These are phyloP conservation scores for Phylloporus rhodoxanthus DNA, from an alignment of 768 basidiomycete genomes.

Conservation along the genomic window DNA sequence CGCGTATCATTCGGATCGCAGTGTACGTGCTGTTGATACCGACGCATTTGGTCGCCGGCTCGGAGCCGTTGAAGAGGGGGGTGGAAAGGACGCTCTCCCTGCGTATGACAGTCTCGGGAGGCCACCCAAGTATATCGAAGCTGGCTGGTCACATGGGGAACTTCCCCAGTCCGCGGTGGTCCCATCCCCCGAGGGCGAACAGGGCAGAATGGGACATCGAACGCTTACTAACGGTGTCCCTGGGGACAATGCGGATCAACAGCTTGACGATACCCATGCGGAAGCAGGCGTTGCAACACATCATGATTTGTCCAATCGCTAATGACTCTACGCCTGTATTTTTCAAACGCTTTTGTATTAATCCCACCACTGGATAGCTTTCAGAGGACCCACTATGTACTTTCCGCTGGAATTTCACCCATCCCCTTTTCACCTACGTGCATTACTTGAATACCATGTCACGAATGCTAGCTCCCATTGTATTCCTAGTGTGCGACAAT, in stretches of 20 bases:
- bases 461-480: background rate
- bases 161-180: background rate
- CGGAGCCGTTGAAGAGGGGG: slow-evolving; percentile 28
- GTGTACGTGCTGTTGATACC: slow-evolving; percentile 32
- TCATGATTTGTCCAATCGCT: slow-evolving; percentile 2
- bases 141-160: slow-evolving; percentile 3
- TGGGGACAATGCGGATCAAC: background rate
- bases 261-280: background rate
- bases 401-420: background rate
- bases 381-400: background rate
- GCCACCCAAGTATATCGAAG: slow-evolving; percentile 42
- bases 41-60: slow-evolving; percentile 39
- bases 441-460: background rate
- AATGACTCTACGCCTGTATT: background rate
- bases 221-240: too few relatives aligned
- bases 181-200: background rate
- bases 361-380: background rate
- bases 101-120: slow-evolving; percentile 42
- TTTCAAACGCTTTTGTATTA: background rate
- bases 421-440: background rate
- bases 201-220: background rate
- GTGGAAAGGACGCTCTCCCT: slow-evolving; percentile 43
- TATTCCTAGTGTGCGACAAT: background rate
- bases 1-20: slow-evolving; percentile 18
- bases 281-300: background rate